Conservation (phyloP, 2,329 filamentous ascomycete species). For the Xylaria sp. region DNA sequence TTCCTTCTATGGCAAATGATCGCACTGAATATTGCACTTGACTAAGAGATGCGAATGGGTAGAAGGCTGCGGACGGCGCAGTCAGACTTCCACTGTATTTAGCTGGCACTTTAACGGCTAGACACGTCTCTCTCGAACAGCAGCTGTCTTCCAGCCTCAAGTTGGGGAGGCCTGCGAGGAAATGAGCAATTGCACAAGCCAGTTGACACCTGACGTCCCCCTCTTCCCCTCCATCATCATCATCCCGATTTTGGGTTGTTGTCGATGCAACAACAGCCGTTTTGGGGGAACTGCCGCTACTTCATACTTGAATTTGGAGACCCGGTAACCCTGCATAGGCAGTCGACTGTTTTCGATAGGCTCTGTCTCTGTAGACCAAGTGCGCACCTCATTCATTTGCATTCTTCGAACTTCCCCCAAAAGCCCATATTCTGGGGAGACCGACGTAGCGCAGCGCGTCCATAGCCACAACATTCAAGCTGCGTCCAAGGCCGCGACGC, state of each 20-base stretch:
- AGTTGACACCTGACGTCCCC: conserved; percentile 2
- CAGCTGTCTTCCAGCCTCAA: background rate
- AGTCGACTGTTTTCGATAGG: conserved; percentile 35
- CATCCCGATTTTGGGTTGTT: conserved; percentile 15
- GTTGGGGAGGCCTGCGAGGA: background rate
- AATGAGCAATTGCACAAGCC: conserved; percentile 8
- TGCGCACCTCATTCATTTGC: conserved; percentile 23
- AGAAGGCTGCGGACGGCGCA: too few relatives aligned
- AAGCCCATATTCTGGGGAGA: background rate
- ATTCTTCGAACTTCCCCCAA: background rate
- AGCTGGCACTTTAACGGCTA: too few relatives aligned
- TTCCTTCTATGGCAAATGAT: too few relatives aligned
- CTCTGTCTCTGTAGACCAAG: conserved; percentile 36
- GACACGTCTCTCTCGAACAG: too few relatives aligned
- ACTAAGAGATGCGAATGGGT: too few relatives aligned
- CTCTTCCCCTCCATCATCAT: background rate
- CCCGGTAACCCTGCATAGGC: conserved; percentile 20
- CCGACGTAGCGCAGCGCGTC: conserved; percentile 12
- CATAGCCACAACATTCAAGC: background rate
- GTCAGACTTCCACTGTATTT: too few relatives aligned
- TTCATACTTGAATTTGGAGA: conserved; percentile 25
- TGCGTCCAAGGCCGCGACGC: conserved; percentile 19
- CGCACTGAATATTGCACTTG: too few relatives aligned
- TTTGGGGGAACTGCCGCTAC: background rate
- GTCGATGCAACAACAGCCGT: background rate